Evolutionary conservation across 2,329 filamentous ascomycete genomes (phyloP), one percentile per base, ranked within the genome.

Genomic region (Claviceps pazoutovae): DNA sequence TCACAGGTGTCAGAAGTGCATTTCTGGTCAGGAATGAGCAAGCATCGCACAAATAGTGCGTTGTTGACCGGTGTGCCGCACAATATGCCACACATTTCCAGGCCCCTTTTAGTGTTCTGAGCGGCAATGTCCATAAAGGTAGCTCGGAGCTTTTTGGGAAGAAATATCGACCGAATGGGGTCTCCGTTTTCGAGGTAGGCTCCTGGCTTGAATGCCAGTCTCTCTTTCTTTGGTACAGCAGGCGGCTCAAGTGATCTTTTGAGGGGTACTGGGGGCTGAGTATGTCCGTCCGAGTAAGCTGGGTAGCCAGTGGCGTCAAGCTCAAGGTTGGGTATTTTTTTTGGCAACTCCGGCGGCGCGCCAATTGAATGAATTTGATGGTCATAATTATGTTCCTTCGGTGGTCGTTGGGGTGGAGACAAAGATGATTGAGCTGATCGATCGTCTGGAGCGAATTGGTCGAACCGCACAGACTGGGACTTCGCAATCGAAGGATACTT

Each of bases 61-160:
- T 96, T 96, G 58, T 90, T 91, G 61, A 95, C 86, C 1, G 90
- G 74, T 1, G 88, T 91, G 7, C 91, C 93, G 62, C 89, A 95
- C 11, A 98, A 76, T 57, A 98, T 91, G 38, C 91, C 93, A 64
- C 93, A 97, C 58, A 93, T 97, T 69, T 98, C 93, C 17, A 97
- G 76, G 38, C 94, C 94, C 3, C 75, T 74, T 34, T 71, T 71
- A 0, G 93, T 98, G 64, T 98, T 97, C 17, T 78, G 68, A 0
- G 78, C 69, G 0, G 90, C 91, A 34, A 89, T 71, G 3, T 78
- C 69, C 17, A 97, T 74, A 64, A 98, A 98, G 5, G 76, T 72
- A 2, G 74, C 68, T 30, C 89, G 86, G 1, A 98, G 76, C 13
- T 79, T 76, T 1, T 80, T 78, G 0, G 93, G 91, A 1, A 98